Conservation (phyloP, 2,329 filamentous ascomycete genomes). For the Stemphylium vesicarium region DNA sequence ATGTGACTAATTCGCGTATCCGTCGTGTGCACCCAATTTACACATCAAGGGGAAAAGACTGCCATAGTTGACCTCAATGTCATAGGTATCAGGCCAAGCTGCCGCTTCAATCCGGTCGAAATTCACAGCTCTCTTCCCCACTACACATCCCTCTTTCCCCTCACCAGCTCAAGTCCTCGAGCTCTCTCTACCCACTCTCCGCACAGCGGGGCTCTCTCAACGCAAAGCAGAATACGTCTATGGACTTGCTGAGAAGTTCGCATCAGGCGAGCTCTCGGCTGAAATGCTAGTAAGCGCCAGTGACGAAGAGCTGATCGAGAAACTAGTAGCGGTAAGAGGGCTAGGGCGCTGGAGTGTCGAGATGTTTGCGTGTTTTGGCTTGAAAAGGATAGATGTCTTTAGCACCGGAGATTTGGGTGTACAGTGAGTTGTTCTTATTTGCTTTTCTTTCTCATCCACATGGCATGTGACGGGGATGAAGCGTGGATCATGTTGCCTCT, state of each 20-base stretch:
- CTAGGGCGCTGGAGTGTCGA: slow-evolving; percentile 87
- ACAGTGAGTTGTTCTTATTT: slow-evolving; percentile 62
- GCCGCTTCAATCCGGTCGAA: slow-evolving; percentile 87
- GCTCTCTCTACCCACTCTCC: slow-evolving; percentile 67
- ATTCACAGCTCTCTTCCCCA: slow-evolving; percentile 59
- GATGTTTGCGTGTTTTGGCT: slow-evolving; percentile 93
- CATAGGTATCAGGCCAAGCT: slow-evolving; percentile 81
- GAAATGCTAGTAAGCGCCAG: slow-evolving; percentile 76
- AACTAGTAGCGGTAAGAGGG: slow-evolving; percentile 83
- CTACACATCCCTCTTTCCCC: slow-evolving; percentile 65
- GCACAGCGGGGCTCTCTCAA: slow-evolving; percentile 87
- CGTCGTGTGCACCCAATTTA: too few species aligned
- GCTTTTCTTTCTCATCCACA: not conserved
- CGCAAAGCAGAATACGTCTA: slow-evolving; percentile 95
- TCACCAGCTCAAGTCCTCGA: slow-evolving; percentile 74
- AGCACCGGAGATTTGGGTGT: slow-evolving; percentile 91
- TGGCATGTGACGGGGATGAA: too few species aligned
- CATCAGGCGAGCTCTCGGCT: slow-evolving; percentile 74
- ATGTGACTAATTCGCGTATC: too few species aligned
- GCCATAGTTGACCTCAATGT: not conserved
- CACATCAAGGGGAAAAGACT: too few species aligned
- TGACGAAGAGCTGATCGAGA: slow-evolving; percentile 85
- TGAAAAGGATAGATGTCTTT: slow-evolving; percentile 95
- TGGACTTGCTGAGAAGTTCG: slow-evolving; percentile 84
- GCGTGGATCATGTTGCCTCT: not conserved